Conservation (phyloP, 179 eudicot genomes). For the Beta corolliflora region DNA sequence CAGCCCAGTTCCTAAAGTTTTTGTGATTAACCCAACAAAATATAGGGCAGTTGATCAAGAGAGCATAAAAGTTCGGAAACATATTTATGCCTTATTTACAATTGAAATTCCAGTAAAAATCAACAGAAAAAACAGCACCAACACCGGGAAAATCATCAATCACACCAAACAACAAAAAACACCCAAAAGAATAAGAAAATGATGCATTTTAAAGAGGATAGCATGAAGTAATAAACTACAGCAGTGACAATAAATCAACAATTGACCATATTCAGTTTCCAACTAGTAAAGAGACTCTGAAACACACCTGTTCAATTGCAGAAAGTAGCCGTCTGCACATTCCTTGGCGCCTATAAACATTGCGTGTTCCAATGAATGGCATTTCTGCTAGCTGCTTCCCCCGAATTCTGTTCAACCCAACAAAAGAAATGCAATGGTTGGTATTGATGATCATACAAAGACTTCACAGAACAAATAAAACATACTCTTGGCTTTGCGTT, state of each 20-base stretch:
- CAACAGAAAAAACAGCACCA: background rate
- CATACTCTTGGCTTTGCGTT: too few relatives aligned
- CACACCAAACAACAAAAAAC: too few relatives aligned
- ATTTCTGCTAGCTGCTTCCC: conserved; percentile 88
- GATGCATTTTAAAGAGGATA: background rate
- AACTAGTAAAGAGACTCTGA: background rate
- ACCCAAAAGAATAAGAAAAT: background rate
- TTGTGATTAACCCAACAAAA: background rate
- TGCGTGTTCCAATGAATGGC: conserved; percentile 96
- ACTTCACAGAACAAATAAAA: background rate
- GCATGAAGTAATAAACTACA: background rate
- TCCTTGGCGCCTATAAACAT: conserved; percentile 87
- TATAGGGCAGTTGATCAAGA: background rate
- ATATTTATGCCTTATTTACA: background rate
- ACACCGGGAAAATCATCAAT: background rate
- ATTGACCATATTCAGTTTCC: background rate
- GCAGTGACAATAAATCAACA: background rate
- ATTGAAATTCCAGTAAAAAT: background rate
- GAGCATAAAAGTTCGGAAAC: background rate
- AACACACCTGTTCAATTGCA: conserved; percentile 75
- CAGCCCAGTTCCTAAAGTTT: background rate
- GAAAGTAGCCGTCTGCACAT: conserved; percentile 86
- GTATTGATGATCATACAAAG: background rate
- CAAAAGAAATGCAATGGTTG: background rate
- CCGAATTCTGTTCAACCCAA: conserved; percentile 56